phyloP scores from a whole-genome alignment of 257 asterid species.

The Pogostemon cablin region DNA sequence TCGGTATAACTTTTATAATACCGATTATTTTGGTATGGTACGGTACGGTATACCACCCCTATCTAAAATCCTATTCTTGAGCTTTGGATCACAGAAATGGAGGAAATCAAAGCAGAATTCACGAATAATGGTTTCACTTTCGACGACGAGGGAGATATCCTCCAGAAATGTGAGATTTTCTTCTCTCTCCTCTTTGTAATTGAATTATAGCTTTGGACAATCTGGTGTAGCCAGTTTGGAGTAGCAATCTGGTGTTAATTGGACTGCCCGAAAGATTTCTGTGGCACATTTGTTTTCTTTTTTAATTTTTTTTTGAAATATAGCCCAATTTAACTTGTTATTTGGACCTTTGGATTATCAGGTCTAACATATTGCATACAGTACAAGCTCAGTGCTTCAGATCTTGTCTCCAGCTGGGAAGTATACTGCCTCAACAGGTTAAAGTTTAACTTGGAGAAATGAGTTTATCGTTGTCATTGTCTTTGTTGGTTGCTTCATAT shows the following conservation, averaged over 20 bases:
- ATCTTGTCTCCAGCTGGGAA: conserved; percentile 92
- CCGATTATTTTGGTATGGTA: no score
- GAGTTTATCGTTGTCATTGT: background rate
- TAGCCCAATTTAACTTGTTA: conserved; percentile 4
- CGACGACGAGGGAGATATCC: conserved; percentile 73
- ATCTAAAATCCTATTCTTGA: conserved; percentile 41
- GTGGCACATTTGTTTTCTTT: no score
- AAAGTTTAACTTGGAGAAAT: conserved; percentile 21
- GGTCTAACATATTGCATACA: conserved; percentile 83
- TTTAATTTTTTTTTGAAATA: no score
- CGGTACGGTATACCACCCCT: no score
- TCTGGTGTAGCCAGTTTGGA: no score
- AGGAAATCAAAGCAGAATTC: conserved; percentile 83
- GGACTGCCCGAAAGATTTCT: no score
- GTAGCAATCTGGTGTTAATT: no score
- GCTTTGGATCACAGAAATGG: conserved; percentile 56
- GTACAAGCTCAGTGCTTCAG: conserved; percentile 84
- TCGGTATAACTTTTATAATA: no score
- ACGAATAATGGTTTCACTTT: conserved; percentile 52
- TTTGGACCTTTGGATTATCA: conserved; percentile 26
- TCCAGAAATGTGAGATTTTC: conserved; percentile 62
- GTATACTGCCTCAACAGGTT: conserved; percentile 82
- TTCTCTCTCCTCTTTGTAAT: conserved; percentile 16
- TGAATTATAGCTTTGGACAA: background rate
- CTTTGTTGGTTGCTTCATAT: conserved; percentile 19